These are phyloP conservation scores for Sporobolomyces roseus DNA, from an alignment of 768 basidiomycete species.

Conservation along the genomic window DNA sequence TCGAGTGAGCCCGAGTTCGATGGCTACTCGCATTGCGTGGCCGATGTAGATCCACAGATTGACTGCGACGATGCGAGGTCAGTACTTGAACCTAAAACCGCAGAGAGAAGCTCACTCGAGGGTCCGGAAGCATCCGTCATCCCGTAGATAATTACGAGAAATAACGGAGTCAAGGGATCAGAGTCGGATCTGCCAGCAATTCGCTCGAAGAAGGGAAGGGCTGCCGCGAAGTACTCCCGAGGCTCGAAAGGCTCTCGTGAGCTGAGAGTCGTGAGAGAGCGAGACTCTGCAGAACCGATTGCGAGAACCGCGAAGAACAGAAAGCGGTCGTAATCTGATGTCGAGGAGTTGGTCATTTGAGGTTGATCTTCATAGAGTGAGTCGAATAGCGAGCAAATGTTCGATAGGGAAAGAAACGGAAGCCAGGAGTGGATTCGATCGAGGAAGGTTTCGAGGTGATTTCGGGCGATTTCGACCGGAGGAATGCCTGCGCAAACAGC, in stretches of 20 bases:
- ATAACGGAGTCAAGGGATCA: background rate
- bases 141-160: background rate
- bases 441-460: background rate
- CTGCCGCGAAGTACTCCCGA: background rate
- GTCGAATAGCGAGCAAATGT: background rate
- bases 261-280: background rate
- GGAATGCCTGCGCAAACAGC: constrained; percentile 1
- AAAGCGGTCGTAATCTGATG: background rate
- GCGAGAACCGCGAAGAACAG: background rate
- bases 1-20: background rate
- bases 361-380: background rate
- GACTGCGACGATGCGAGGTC: background rate
- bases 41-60: background rate
- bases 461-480: background rate
- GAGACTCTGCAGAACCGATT: background rate
- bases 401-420: background rate
- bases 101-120: constrained; percentile 1
- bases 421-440: background rate
- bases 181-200: background rate
- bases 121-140: background rate
- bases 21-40: background rate
- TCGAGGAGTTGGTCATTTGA: background rate
- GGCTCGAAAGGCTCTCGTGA: background rate
- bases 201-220: background rate
- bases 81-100: background rate